Base-by-base conservation (phyloP, 2,329 filamentous ascomycete genomes). In the Bipolaris cookei region DNA sequence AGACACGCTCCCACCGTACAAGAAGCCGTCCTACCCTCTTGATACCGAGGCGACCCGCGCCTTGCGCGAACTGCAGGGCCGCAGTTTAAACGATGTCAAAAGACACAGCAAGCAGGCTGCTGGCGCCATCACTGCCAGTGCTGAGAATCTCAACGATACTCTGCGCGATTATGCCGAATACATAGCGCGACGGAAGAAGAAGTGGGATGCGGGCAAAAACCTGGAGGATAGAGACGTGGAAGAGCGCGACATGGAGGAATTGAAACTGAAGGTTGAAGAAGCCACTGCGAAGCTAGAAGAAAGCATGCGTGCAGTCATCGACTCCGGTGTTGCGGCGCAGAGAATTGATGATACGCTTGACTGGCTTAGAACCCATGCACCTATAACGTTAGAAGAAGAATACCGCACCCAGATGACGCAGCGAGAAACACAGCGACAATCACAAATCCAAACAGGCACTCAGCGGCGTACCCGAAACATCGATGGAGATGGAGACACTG, bases 221-320 rank as follows among this genome's bases (percentile, higher is more conserved):
- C 70, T 76, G 0, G 77, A 79, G 2, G 72, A 76, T 10, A 68
- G 77, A 14, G 73, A 76, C 35, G 77, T 79, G 20, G 69, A 74
- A 23, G 75, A 78, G 53, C 61, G 67, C 8, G 70, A 72, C 44
- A 65, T 84, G 43, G 71, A 74, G 8, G 70, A 77, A 28, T 64
- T 79, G 51, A 58, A 75, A 54, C 72, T 76, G 18, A 77, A 80
- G 54, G 84, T 87, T 2, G 76, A 81, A 14, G 71, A 74, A 3
- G 76, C 85, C 63, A 88, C 85, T 1, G 71, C 74, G 25, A 78
- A 80, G 48, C 79, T 89, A 68, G 88, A 90, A 62, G 78, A 82
- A 67, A 79, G 77, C 43, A 81, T 89, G 67, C 80, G 87, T 14
- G 76, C 80, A 11, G 72, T 86, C 46, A 83, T 90, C 56, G 88